Percentiles rank a stretch among this genome's conserved stretches.
Evolutionary conservation across 1,284 basidiomycete genomes (phyloP).

Genomic region (Caloboletus firmus): DNA sequence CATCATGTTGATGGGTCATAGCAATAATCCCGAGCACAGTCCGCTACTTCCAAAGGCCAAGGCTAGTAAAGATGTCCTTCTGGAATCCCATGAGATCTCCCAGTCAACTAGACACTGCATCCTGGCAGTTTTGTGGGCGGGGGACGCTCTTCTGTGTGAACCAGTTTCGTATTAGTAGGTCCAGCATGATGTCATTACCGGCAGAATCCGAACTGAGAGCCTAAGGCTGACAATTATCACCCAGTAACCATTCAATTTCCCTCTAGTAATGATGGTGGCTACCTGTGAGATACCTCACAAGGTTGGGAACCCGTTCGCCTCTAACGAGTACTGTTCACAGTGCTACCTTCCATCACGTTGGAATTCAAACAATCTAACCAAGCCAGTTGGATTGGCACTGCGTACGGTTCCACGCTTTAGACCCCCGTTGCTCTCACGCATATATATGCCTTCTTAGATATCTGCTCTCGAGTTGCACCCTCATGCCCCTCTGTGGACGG

Average conservation of each 20-base stretch:
- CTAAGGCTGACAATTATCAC: background rate
- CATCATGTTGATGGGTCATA: background rate
- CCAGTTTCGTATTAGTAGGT: background rate
- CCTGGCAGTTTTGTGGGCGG: conserved; percentile 17
- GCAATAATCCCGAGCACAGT: conserved; percentile 2
- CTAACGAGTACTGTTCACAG: conserved; percentile 10
- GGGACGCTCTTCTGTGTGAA: conserved; percentile 24
- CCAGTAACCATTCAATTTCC: background rate
- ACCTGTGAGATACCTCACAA: conserved; percentile 11
- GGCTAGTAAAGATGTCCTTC: background rate
- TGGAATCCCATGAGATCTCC: conserved; percentile 13
- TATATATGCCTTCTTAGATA: conserved; percentile 4
- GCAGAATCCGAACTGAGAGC: conserved; percentile 23
- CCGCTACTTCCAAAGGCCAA: conserved; percentile 8
- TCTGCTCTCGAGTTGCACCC: conserved; percentile 21
- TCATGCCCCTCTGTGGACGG: conserved; percentile 25
- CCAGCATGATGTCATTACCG: background rate
- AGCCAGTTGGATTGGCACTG: conserved; percentile 26
- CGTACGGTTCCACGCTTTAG: conserved; percentile 8
- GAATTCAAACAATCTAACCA: conserved; percentile 24
- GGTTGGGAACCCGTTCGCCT: background rate
- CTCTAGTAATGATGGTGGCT: conserved; percentile 28
- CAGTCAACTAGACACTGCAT: conserved; percentile 11
- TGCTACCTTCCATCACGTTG: conserved; percentile 22
- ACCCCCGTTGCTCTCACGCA: too few relatives aligned